These are phyloP conservation scores for Lobulomyces angularis DNA, from an alignment of 192 early-diverging fungal genomes.

Conservation along the genomic window DNA sequence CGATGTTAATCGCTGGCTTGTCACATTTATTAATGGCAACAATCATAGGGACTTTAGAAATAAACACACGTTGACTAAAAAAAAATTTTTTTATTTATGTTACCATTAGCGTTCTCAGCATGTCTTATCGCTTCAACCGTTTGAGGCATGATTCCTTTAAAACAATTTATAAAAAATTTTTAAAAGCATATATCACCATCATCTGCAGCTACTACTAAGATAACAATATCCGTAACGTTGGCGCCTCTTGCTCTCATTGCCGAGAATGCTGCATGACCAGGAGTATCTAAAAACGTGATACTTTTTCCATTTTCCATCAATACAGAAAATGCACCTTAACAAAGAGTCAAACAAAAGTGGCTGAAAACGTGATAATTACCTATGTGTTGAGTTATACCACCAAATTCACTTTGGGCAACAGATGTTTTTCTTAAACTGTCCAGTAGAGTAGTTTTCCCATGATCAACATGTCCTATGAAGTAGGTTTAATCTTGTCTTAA, in stretches of 20 bases:
- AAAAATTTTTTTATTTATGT: no score
- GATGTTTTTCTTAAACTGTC: slow-evolving; percentile 84
- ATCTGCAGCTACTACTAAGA: slow-evolving; percentile 93
- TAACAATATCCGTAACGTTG: slow-evolving; percentile 84
- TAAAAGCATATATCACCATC: no score
- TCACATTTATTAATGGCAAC: slow-evolving; percentile 98
- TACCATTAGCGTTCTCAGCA: slow-evolving; percentile 58
- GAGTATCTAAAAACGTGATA: slow-evolving; percentile 94
- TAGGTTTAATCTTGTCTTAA: no score
- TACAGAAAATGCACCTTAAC: slow-evolving; percentile 26
- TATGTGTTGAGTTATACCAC: slow-evolving; percentile 98
- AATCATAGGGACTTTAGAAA: slow-evolving; percentile 59
- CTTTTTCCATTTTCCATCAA: slow-evolving; percentile 48
- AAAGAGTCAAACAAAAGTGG: not conserved
- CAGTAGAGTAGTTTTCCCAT: slow-evolving; percentile 90
- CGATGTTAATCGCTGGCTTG: slow-evolving; percentile 52
- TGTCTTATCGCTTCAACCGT: slow-evolving; percentile 91
- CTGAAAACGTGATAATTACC: slow-evolving; percentile 40
- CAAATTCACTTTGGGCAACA: slow-evolving; percentile 83
- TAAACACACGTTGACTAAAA: no score
- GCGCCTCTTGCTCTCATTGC: slow-evolving; percentile 92
- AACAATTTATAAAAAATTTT: no score
- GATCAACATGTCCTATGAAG: slow-evolving; percentile 95
- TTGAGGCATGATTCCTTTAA: slow-evolving; percentile 99
- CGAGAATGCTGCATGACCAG: slow-evolving; percentile 90